These are phyloP conservation scores for Penicillium bialowiezense DNA, from an alignment of 495 filamentous ascomycete species.

Conservation along the genomic window DNA sequence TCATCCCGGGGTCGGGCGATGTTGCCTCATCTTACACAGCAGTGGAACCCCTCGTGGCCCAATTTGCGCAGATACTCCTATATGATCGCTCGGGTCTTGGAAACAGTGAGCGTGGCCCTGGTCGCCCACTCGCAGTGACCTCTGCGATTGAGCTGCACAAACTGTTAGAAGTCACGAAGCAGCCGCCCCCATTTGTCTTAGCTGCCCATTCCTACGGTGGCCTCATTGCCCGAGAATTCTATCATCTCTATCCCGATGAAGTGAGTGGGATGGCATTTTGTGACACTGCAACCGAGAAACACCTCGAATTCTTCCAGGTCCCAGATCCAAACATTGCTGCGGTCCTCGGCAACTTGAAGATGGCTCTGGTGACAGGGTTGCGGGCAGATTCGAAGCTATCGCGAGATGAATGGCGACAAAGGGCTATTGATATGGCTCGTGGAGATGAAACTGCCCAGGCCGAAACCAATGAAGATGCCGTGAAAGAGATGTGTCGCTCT, in stretches of 20 bases:
- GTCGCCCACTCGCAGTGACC: constrained; percentile 12
- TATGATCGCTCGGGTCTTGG: constrained; percentile 45
- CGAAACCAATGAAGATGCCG: constrained; percentile 11
- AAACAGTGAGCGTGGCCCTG: constrained; percentile 26
- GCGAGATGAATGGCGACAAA: constrained; percentile 32
- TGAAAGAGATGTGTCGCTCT: constrained; percentile 22
- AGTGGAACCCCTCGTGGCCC: constrained; percentile 29
- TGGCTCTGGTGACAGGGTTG: constrained; percentile 32
- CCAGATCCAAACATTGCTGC: constrained; percentile 32
- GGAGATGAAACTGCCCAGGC: constrained; percentile 16
- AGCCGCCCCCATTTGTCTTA: constrained; percentile 37
- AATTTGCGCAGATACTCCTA: constrained; percentile 30
- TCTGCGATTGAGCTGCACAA: constrained; percentile 33
- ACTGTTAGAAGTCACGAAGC: constrained; percentile 20
- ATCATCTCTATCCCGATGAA: constrained; percentile 29
- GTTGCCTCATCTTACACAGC: constrained; percentile 41
- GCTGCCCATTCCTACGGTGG: constrained; percentile 53
- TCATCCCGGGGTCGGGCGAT: constrained; percentile 46
- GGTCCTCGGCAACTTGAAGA: constrained; percentile 28
- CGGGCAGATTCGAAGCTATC: constrained; percentile 22
- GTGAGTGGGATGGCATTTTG: constrained; percentile 40
- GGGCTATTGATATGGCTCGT: constrained; percentile 33
- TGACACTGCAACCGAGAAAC: constrained; percentile 38
- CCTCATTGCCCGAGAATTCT: constrained; percentile 46
- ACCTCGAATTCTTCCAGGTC: constrained; percentile 27